Evolutionary conservation across 306 rosid genomes (phyloP).

Genomic region (Castanospermum australe): DNA sequence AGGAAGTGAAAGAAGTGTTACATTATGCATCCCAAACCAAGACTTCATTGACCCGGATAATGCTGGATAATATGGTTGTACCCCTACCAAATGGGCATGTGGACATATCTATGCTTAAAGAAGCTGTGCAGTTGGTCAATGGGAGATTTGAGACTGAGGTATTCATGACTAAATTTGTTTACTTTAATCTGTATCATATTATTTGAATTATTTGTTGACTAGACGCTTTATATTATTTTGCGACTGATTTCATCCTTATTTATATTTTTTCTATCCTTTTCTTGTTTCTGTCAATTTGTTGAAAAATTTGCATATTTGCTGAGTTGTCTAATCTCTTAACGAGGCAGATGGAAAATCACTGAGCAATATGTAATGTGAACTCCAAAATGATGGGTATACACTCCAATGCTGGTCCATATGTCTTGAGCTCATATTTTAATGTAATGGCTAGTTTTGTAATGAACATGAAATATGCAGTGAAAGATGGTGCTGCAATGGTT

Average conservation of each 20-base stretch:
- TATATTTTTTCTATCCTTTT: neutral
- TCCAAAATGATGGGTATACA: neutral
- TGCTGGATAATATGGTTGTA: constrained; percentile 97
- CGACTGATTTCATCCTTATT: neutral
- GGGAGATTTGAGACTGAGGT: constrained; percentile 92
- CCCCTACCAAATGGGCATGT: constrained; percentile 76
- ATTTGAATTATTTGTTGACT: neutral
- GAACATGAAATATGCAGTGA: neutral
- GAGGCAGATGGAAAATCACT: neutral
- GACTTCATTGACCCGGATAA: constrained; percentile 78
- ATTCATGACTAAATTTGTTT: constrained; percentile 13
- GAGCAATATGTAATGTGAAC: neutral
- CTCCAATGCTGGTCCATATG: neutral
- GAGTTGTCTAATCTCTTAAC: neutral
- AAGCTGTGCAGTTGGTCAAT: constrained; percentile 71
- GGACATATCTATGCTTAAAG: constrained; percentile 78
- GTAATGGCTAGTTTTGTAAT: neutral
- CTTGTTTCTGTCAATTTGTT: neutral
- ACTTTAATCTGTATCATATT: constrained; percentile 1
- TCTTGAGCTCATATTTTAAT: neutral
- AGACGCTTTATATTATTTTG: neutral
- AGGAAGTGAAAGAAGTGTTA: constrained; percentile 73
- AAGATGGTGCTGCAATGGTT: neutral
- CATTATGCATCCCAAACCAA: constrained; percentile 67
- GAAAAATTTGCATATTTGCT: constrained; percentile 11